Percentiles rank a stretch among this genome's conserved stretches.
Evolutionary conservation across 306 rosid genomes (phyloP).

Genomic region (Fragaria iinumae): DNA sequence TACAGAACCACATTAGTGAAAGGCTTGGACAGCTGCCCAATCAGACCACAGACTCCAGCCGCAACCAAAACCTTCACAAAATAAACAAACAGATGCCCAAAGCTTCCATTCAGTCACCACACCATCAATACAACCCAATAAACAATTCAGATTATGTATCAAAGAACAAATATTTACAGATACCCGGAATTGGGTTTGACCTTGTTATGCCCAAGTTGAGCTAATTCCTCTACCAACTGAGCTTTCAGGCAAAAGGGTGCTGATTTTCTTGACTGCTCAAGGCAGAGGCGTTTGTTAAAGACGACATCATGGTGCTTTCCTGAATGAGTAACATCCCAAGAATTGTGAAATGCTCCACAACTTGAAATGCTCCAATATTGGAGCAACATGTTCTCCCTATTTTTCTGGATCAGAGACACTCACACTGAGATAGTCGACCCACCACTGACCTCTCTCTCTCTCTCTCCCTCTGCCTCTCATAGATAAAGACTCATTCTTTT

Average conservation of each 20-base stretch:
- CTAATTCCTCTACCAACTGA: slow-evolving; percentile 41
- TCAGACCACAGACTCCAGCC: slow-evolving; percentile 57
- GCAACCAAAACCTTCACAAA: slow-evolving; percentile 63
- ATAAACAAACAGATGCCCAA: background rate
- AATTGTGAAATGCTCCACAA: slow-evolving; percentile 17
- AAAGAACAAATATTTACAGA: background rate
- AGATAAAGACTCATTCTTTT: background rate
- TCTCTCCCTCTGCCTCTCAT: no score
- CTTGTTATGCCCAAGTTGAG: slow-evolving; percentile 73
- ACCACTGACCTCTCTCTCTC: background rate
- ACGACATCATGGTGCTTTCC: slow-evolving; percentile 16
- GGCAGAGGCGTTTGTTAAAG: slow-evolving; percentile 20
- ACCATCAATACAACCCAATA: slow-evolving; percentile 7
- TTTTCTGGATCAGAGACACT: background rate
- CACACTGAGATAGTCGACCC: background rate
- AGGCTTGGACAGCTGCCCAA: slow-evolving; percentile 90
- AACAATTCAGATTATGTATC: background rate
- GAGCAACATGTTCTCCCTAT: slow-evolving; percentile 31
- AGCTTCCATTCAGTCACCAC: background rate
- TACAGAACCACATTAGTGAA: slow-evolving; percentile 59
- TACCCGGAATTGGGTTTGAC: slow-evolving; percentile 35
- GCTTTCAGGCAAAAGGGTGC: slow-evolving; percentile 38
- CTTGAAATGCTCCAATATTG: slow-evolving; percentile 36
- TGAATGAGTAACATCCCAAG: slow-evolving; percentile 13
- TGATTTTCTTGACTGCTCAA: slow-evolving; percentile 29